phyloP scores from a whole-genome alignment of 2,329 filamentous ascomycete genomes.

The Chaetomium strumarium region DNA sequence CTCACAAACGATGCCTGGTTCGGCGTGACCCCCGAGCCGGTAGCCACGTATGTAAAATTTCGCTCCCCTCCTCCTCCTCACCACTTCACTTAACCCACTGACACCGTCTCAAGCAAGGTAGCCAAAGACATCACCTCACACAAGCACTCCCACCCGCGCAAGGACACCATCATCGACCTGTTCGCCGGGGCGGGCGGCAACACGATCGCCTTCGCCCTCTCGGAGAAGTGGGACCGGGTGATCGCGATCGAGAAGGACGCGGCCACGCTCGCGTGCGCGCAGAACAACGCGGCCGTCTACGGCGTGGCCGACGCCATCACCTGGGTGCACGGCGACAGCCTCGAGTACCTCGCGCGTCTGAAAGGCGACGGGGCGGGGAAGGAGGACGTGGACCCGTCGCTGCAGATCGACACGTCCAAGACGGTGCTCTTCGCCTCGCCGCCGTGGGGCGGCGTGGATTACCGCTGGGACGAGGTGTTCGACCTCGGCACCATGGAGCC shows the following conservation, averaged over 20 bases:
- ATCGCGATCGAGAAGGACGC: slow-evolving; percentile 85
- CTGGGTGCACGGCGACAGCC: slow-evolving; percentile 84
- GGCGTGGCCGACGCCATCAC: slow-evolving; percentile 70
- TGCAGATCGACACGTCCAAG: slow-evolving; percentile 36
- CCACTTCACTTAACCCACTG: slow-evolving; percentile 8
- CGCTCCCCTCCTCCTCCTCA: background rate
- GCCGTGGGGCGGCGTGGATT: slow-evolving; percentile 55
- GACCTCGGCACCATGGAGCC: slow-evolving; percentile 83
- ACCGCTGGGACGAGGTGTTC: slow-evolving; percentile 62
- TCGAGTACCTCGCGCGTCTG: slow-evolving; percentile 56
- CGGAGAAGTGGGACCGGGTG: slow-evolving; percentile 71
- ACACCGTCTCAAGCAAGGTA: slow-evolving; percentile 53
- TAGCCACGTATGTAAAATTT: slow-evolving; percentile 60
- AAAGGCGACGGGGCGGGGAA: slow-evolving; percentile 16
- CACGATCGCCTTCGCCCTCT: slow-evolving; percentile 85
- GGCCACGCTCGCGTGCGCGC: slow-evolving; percentile 77
- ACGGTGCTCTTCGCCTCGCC: slow-evolving; percentile 53
- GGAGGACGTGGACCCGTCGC: slow-evolving; percentile 30
- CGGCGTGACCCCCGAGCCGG: slow-evolving; percentile 87
- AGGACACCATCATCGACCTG: slow-evolving; percentile 71
- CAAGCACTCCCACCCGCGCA: slow-evolving; percentile 39
- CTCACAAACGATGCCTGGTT: slow-evolving; percentile 96
- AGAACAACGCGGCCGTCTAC: slow-evolving; percentile 85
- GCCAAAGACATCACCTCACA: slow-evolving; percentile 60
- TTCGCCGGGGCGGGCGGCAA: slow-evolving; percentile 94